A percentile compares a stretch with the other conserved stretches of the same genome.
These are phyloP conservation scores for Olyra latifolia DNA, from an alignment of 176 grass and related monocot species.

Conservation along the genomic window DNA sequence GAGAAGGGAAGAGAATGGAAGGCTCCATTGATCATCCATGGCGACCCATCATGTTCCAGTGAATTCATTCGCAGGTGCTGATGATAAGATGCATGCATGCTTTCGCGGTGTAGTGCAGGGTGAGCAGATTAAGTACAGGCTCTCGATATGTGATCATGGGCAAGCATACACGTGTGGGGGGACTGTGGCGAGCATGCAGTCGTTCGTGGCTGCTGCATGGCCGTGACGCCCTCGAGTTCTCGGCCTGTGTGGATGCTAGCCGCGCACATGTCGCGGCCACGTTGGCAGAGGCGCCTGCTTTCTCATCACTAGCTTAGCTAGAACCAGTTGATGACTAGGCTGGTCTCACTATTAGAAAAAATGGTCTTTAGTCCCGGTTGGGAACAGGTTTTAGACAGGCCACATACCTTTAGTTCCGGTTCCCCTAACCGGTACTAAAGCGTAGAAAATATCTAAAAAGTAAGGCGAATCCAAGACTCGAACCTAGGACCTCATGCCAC, in stretches of 20 bases:
- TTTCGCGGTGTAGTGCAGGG: neutral
- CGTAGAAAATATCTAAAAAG: no score
- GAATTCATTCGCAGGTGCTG: neutral
- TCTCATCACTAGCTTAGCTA: neutral
- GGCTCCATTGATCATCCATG: neutral
- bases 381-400: no score
- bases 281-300: constrained; percentile 3
- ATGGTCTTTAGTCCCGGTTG: no score
- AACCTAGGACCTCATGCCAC: no score
- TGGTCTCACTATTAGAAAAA: no score
- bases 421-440: no score
- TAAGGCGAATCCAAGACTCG: no score
- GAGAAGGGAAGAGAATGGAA: neutral
- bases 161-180: neutral
- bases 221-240: neutral
- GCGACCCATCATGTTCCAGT: neutral
- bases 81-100: neutral
- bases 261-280: constrained; percentile 9
- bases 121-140: neutral
- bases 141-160: neutral
- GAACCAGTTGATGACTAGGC: neutral
- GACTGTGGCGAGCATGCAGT: neutral
- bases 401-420: no score
- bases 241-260: neutral
- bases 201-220: constrained; percentile 1